These are phyloP conservation scores for Lolium perenne DNA, from an alignment of 176 grass and related monocot species.

Conservation along the genomic window DNA sequence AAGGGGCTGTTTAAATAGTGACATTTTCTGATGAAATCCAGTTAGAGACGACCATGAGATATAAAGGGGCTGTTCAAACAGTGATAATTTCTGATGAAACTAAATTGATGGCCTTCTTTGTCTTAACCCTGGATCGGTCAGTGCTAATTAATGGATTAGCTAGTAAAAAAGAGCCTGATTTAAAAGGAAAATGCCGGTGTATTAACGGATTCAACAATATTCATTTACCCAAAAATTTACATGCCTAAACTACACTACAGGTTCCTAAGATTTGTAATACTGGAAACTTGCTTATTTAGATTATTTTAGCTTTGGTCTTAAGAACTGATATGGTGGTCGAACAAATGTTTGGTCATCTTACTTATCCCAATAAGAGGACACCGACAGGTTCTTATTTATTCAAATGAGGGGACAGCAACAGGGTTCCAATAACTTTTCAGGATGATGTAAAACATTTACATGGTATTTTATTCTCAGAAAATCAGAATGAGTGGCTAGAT, in stretches of 20 bases:
- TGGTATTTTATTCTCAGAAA: slow-evolving; percentile 31
- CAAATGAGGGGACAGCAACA: neutral
- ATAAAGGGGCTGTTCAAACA: slow-evolving; percentile 24
- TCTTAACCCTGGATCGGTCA: neutral
- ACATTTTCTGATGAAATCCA: slow-evolving; percentile 10
- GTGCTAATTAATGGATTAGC: neutral
- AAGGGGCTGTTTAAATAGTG: slow-evolving; percentile 15
- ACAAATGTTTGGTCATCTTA: slow-evolving; percentile 6
- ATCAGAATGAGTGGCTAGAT: neutral
- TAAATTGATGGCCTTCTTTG: slow-evolving; percentile 15
- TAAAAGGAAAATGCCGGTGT: neutral
- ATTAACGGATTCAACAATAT: slow-evolving; percentile 3
- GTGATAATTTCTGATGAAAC: slow-evolving; percentile 7
- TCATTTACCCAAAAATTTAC: slow-evolving; percentile 20
- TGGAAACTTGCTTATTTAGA: slow-evolving; percentile 13
- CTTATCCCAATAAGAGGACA: neutral
- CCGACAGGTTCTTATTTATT: slow-evolving; percentile 7
- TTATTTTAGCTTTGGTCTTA: neutral
- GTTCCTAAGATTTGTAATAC: slow-evolving; percentile 18
- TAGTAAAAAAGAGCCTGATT: neutral
- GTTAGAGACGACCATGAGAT: slow-evolving; percentile 12
- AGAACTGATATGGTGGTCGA: slow-evolving; percentile 1
- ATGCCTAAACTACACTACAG: neutral
- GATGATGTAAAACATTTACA: neutral
- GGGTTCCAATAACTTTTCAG: slow-evolving; percentile 6